Conservation (phyloP, 2,329 filamentous ascomycete genomes). For the Neopestalotiopsis rosae region DNA sequence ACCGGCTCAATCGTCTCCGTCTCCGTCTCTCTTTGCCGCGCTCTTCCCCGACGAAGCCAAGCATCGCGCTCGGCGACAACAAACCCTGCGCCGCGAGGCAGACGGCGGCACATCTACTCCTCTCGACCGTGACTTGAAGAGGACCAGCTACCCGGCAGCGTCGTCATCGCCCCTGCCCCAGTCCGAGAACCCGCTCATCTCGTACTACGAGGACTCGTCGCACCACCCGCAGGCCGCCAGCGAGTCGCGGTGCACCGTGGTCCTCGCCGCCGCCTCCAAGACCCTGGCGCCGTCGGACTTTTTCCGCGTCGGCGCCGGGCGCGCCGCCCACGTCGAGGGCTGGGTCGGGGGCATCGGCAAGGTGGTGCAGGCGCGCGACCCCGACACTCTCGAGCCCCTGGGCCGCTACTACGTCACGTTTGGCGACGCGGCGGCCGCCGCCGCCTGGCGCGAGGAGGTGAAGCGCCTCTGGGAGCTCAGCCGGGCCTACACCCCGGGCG, state of each 20-base stretch:
- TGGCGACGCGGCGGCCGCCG: conserved; percentile 61
- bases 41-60: conserved; percentile 59
- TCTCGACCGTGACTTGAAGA: background rate
- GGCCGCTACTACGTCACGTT: conserved; percentile 76
- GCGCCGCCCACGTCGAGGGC: conserved; percentile 61
- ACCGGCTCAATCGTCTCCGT: background rate
- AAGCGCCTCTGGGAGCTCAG: conserved; percentile 55
- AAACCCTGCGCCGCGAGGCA: background rate
- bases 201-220: conserved; percentile 13
- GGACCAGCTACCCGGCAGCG: background rate
- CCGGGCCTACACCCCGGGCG: conserved; percentile 43
- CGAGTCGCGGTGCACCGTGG: conserved; percentile 46
- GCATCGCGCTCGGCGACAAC: conserved; percentile 19
- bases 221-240: conserved; percentile 9
- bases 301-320: conserved; percentile 65
- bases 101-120: too few species aligned
- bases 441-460: conserved; percentile 63
- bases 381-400: conserved; percentile 64
- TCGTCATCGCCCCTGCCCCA: background rate
- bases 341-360: conserved; percentile 70
- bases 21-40: conserved; percentile 46
- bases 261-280: conserved; percentile 63
- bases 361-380: conserved; percentile 69
- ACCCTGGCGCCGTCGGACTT: conserved; percentile 73
- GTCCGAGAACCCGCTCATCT: background rate